phyloP scores from a whole-genome alignment of 2,329 filamentous ascomycete genomes.

The Epichloe aotearoae region DNA sequence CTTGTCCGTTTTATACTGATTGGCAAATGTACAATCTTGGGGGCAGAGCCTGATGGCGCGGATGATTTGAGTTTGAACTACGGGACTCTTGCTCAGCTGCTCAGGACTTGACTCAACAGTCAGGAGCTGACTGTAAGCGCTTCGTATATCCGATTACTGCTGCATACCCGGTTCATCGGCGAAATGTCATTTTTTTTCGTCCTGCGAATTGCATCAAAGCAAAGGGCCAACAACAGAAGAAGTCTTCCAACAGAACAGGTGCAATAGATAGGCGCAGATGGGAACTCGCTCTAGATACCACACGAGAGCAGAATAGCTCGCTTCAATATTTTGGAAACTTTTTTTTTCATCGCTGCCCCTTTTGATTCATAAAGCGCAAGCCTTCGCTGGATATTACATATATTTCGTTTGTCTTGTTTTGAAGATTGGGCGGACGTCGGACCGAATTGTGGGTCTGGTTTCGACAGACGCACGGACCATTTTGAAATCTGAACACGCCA shows the following conservation, averaged over 20 bases:
- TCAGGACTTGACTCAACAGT: not conserved
- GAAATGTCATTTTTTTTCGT: constrained; percentile 65
- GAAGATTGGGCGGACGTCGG: not conserved
- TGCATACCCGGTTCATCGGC: constrained; percentile 32
- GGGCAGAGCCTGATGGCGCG: constrained; percentile 3
- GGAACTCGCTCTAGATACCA: not conserved
- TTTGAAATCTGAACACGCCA: not conserved
- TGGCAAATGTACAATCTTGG: constrained; percentile 4
- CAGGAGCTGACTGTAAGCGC: not conserved
- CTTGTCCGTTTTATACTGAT: not conserved
- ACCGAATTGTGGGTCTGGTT: not conserved
- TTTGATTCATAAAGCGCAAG: not conserved
- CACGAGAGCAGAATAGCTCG: not conserved
- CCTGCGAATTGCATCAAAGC: not conserved
- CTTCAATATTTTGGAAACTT: not conserved
- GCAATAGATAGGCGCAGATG: not conserved
- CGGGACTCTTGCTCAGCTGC: not conserved
- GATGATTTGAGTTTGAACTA: not conserved
- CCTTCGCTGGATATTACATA: too few relatives aligned
- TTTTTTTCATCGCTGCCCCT: not conserved
- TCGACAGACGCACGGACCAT: not conserved
- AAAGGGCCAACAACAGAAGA: not conserved
- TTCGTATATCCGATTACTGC: not conserved
- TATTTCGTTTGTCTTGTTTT: not conserved
- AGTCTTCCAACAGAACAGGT: not conserved